Percentiles rank a stretch among this genome's conserved stretches.
phyloP scores from a whole-genome alignment of 1,284 basidiomycete genomes.

The Ceratobasidium sp. region DNA sequence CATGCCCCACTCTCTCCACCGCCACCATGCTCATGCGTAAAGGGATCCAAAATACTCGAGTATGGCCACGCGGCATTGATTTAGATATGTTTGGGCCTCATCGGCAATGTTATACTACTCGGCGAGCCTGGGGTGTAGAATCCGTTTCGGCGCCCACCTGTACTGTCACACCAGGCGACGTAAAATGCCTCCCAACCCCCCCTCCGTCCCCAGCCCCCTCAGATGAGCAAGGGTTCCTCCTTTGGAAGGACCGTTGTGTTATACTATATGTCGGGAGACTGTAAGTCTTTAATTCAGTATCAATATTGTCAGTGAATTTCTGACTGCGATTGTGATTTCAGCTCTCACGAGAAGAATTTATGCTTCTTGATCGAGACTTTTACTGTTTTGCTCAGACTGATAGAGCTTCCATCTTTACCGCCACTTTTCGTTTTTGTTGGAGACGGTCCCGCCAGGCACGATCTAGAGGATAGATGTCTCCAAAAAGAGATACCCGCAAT shows the following conservation, averaged over 20 bases:
- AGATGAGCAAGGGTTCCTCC: constrained; percentile 28
- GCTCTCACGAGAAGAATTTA: constrained; percentile 71
- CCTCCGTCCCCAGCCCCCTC: constrained; percentile 59
- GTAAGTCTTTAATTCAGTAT: constrained; percentile 57
- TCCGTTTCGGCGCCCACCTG: constrained; percentile 47
- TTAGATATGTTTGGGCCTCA: constrained; percentile 61
- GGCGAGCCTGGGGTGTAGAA: constrained; percentile 63
- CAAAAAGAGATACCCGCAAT: constrained; percentile 62
- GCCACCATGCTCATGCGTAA: constrained; percentile 63
- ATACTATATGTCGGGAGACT: constrained; percentile 60
- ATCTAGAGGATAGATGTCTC: constrained; percentile 63
- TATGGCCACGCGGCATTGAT: constrained; percentile 68
- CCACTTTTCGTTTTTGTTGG: constrained; percentile 69
- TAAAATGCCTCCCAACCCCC: constrained; percentile 57
- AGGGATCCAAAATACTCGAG: constrained; percentile 63
- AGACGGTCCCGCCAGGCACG: constrained; percentile 66
- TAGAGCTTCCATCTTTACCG: constrained; percentile 51
- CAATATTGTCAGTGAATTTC: background rate
- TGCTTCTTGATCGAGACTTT: constrained; percentile 67
- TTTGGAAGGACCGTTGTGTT: constrained; percentile 54
- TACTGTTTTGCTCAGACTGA: constrained; percentile 54
- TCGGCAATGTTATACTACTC: constrained; percentile 60
- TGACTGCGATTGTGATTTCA: constrained; percentile 43
- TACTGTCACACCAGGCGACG: constrained; percentile 9
- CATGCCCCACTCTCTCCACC: constrained; percentile 68